Conservation (phyloP, 164 flowering plant species). For the Sedum album region DNA sequence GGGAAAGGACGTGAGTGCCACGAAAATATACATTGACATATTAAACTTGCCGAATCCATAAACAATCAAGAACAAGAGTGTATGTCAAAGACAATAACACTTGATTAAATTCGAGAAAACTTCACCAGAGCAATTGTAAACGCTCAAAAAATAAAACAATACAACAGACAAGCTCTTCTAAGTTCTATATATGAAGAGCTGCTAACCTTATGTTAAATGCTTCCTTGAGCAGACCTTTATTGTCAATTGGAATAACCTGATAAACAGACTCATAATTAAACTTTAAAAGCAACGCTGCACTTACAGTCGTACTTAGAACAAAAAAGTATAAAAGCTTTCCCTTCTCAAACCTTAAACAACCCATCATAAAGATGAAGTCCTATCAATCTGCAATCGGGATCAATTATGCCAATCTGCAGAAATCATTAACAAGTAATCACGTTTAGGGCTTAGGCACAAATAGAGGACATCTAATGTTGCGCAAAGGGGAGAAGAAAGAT, state of each 20-base stretch:
- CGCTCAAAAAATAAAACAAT: not conserved
- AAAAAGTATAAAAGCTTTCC: slow-evolving; percentile 24
- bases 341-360: slow-evolving; percentile 63
- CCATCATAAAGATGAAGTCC: slow-evolving; percentile 99
- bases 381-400: slow-evolving; percentile 93
- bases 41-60: not conserved
- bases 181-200: not conserved
- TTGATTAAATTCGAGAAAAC: not conserved
- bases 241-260: no score
- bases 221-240: slow-evolving; percentile 84
- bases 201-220: slow-evolving; percentile 91
- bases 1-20: not conserved
- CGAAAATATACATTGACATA: not conserved
- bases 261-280: not conserved
- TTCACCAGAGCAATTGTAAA: not conserved
- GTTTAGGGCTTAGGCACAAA: no score
- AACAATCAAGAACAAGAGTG: not conserved
- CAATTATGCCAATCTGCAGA: slow-evolving; percentile 92
- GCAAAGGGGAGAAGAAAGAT: slow-evolving; percentile 15
- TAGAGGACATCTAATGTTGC: no score
- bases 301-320: not conserved
- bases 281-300: not conserved
- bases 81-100: not conserved
- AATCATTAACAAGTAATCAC: no score
- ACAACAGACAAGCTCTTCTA: not conserved